These are phyloP conservation scores for Hanseniaspora pseudoguilliermondii DNA, from an alignment of 805 yeast species.

Conservation along the genomic window DNA sequence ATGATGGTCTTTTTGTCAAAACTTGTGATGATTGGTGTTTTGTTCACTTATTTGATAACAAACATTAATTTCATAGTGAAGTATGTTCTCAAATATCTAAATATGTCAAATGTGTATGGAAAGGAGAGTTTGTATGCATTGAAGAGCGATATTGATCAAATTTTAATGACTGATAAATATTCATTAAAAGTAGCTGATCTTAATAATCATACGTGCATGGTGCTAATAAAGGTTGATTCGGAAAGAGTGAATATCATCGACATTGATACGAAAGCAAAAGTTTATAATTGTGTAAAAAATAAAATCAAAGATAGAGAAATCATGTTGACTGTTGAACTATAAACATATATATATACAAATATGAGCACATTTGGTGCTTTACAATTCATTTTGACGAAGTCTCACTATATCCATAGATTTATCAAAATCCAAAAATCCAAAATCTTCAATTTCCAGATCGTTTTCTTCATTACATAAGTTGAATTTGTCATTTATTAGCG, in stretches of 20 bases:
- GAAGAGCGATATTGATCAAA: not conserved
- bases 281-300: not conserved
- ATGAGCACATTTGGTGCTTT: not conserved
- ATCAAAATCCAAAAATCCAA: not conserved
- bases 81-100: not conserved
- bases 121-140: not conserved
- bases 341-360: not conserved
- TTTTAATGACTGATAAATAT: conserved; percentile 10
- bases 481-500: conserved; percentile 6
- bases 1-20: not conserved
- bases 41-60: not conserved
- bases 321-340: conserved; percentile 6
- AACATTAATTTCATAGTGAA: not conserved
- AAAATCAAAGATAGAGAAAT: not conserved
- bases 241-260: conserved; percentile 3
- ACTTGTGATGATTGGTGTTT: not conserved
- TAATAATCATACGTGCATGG: not conserved
- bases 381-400: not conserved
- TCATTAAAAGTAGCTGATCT: not conserved
- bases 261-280: conserved; percentile 3
- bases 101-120: not conserved
- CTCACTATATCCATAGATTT: not conserved
- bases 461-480: not conserved
- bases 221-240: conserved; percentile 4
- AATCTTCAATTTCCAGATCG: not conserved